phyloP scores from a whole-genome alignment of 2,329 filamentous ascomycete species.

The Nigrograna mackinnonii region DNA sequence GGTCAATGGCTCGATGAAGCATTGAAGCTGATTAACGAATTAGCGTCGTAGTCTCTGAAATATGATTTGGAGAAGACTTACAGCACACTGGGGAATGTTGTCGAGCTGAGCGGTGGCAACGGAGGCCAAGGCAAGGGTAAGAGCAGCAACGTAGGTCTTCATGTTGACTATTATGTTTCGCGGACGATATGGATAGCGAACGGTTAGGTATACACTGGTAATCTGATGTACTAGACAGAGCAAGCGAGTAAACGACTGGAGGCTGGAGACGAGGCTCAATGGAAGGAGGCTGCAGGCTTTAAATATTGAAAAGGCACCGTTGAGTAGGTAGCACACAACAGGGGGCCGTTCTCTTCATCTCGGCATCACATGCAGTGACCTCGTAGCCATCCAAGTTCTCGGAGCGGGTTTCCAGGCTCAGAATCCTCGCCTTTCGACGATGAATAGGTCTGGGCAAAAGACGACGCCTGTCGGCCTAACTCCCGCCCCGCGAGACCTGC shows the following conservation, averaged over 20 bases:
- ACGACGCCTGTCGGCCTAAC: constrained; percentile 9
- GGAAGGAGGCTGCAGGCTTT: constrained; percentile 7
- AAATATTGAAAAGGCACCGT: constrained; percentile 17
- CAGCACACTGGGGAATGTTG: constrained; percentile 51
- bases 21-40: constrained; percentile 45
- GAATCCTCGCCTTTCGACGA: constrained; percentile 10
- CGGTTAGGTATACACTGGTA: constrained; percentile 9
- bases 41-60: constrained; percentile 12
- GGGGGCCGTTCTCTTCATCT: constrained; percentile 5
- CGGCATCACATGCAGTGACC: constrained; percentile 15
- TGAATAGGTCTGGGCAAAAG: no score
- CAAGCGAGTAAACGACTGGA: constrained; percentile 12
- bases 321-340: no score
- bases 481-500: constrained; percentile 11
- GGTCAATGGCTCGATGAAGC: constrained; percentile 48
- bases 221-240: constrained; percentile 11
- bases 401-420: constrained; percentile 15
- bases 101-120: constrained; percentile 51
- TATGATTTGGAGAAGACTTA: constrained; percentile 28
- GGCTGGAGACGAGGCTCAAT: constrained; percentile 1
- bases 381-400: constrained; percentile 1
- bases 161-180: constrained; percentile 28
- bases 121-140: constrained; percentile 47
- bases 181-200: constrained; percentile 13
- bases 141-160: constrained; percentile 41